These are phyloP conservation scores for Eremomyces bilateralis DNA, from an alignment of 495 filamentous ascomycete species.

Conservation along the genomic window DNA sequence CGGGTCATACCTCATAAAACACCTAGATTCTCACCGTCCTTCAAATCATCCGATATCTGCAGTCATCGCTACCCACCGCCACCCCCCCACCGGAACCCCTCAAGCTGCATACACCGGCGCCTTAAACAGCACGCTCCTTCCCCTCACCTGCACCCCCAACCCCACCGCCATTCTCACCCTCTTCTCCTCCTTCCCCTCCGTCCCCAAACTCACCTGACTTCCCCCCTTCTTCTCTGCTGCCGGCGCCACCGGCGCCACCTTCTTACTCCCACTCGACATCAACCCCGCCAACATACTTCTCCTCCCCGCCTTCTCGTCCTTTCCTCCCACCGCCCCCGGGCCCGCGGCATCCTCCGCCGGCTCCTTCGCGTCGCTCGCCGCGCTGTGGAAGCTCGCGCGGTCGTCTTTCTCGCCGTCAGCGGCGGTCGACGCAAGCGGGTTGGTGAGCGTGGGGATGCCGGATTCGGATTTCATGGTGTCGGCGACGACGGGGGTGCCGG, in stretches of 20 bases:
- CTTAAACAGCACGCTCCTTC: constrained; percentile 64
- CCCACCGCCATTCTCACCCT: constrained; percentile 70
- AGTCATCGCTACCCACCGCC: no score
- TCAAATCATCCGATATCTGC: no score
- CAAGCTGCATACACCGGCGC: constrained; percentile 68
- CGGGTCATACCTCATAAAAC: no score
- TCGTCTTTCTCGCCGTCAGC: constrained; percentile 26
- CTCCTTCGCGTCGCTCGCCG: constrained; percentile 14
- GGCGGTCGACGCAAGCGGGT: constrained; percentile 26
- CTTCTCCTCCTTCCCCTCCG: constrained; percentile 21
- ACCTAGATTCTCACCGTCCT: no score
- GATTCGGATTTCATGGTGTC: constrained; percentile 72
- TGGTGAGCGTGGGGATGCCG: constrained; percentile 47
- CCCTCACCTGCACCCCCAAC: constrained; percentile 65
- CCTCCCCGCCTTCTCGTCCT: constrained; percentile 14
- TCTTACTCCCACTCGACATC: constrained; percentile 9
- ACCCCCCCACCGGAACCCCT: no score
- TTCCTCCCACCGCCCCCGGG: constrained; percentile 1
- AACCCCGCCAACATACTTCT: constrained; percentile 16
- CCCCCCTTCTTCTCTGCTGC: constrained; percentile 11
- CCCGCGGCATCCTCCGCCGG: constrained; percentile 2
- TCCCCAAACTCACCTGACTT: constrained; percentile 12
- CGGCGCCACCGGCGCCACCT: constrained; percentile 1
- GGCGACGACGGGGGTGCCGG: constrained; percentile 40
- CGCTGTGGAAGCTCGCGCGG: constrained; percentile 18